Evolutionary conservation across 2,329 filamentous ascomycete genomes (phyloP).

Genomic region (Pseudogymnoascus sp.): DNA sequence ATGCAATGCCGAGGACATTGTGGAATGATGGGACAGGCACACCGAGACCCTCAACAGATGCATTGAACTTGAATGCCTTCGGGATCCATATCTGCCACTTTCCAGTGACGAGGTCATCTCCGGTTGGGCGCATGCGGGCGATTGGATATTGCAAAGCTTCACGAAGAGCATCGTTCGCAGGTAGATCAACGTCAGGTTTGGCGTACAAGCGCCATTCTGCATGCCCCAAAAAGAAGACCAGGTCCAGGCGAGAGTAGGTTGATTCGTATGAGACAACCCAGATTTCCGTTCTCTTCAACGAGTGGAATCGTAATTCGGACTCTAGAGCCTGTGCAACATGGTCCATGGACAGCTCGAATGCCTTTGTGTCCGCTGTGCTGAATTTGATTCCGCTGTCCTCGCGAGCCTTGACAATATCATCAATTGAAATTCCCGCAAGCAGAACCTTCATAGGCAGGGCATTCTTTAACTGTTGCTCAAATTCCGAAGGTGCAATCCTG

Average conservation of each 20-base stretch:
- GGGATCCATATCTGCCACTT: slow-evolving; percentile 40
- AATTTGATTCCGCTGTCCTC: slow-evolving; percentile 15
- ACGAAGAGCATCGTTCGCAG: slow-evolving; percentile 34
- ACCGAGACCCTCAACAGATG: slow-evolving; percentile 33
- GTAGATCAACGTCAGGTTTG: slow-evolving; percentile 32
- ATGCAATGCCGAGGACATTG: slow-evolving; percentile 17
- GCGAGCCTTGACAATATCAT: slow-evolving; percentile 22
- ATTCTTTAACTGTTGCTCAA: slow-evolving; percentile 37
- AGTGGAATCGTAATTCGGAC: slow-evolving; percentile 29
- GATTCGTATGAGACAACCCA: slow-evolving; percentile 40
- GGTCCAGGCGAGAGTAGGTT: slow-evolving; percentile 31
- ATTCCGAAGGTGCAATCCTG: slow-evolving; percentile 36
- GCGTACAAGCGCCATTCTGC: slow-evolving; percentile 43
- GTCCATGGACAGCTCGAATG: slow-evolving; percentile 29
- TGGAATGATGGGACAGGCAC: slow-evolving; percentile 18
- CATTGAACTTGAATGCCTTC: slow-evolving; percentile 27
- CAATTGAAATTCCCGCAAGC: slow-evolving; percentile 26
- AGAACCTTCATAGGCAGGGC: slow-evolving; percentile 36
- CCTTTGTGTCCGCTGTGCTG: slow-evolving; percentile 18
- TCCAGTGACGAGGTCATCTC: slow-evolving; percentile 31
- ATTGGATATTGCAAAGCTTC: slow-evolving; percentile 39
- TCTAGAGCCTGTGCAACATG: slow-evolving; percentile 28
- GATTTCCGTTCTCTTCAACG: slow-evolving; percentile 27
- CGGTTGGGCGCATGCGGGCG: slow-evolving; percentile 37
- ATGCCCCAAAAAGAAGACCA: slow-evolving; percentile 28